Evolutionary conservation across 129 eudicot species (phyloP), one percentile per base, ranked within the genome.

Genomic region (Chrysanthemum makinoi): DNA sequence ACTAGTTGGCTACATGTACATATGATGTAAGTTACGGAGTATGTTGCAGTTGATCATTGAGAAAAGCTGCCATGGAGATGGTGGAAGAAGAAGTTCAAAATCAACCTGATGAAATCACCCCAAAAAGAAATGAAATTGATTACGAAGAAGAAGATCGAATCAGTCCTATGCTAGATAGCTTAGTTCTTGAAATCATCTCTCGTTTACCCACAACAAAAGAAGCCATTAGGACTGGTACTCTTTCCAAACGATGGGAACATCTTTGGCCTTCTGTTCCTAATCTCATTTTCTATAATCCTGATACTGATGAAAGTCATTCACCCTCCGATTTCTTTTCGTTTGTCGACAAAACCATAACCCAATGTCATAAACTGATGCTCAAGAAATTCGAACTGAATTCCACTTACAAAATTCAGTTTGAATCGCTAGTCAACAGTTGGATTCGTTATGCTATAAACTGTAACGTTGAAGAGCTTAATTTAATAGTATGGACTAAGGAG

Each of bases 281-380:
- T 49, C 74, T 59, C 18, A 18, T 48, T 43, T 59, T 76, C 68
- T 13, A 6, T 10, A 24, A 53, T 12, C 50, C 6, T 8, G 52
- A 13, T 2, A 18, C 5, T 12, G 12, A 22, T n/a, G 20, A 12
- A 8, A 14, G 17, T 10, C 62, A 56, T 5, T 56, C 11, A 4
- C 6, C 19, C 43, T 47, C 50, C 53, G 60, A 75, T 66, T 75
- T 67, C 51, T 22, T 15, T 28, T 48, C 74, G 8, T 60, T 19
- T 39, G 56, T 76, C 4, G 67, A 77, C 71, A 43, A 77, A 69
- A 69, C 81, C 59, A 64, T 77, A 77, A 12, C 60, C 43, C 81
- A 77, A 13, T 62, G 81, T 52, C 71, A 17, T 47, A 58, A 39
- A 62, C 9, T 16, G 39, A 62, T 69, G 49, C 50, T 77, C 55